Conservation (phyloP, 495 filamentous ascomycete genomes). For the Penicillium dipodomyicola region DNA sequence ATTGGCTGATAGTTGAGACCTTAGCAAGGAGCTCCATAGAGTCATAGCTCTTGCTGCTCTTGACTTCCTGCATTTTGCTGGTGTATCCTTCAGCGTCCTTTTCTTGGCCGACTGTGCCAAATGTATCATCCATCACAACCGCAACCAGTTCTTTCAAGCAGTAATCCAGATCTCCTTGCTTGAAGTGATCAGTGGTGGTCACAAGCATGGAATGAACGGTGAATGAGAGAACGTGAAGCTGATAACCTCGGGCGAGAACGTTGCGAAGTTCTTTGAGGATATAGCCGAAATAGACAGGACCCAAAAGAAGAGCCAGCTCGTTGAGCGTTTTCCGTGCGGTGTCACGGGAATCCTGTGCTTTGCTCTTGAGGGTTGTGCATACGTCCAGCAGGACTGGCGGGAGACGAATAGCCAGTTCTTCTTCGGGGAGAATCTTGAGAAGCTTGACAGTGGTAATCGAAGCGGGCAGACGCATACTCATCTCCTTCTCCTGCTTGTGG, state of each 20-base stretch:
- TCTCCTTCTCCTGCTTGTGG: slow-evolving; percentile 87
- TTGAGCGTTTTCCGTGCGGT: slow-evolving; percentile 84
- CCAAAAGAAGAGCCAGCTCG: slow-evolving; percentile 74
- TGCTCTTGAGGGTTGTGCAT: slow-evolving; percentile 85
- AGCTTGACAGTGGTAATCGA: slow-evolving; percentile 84
- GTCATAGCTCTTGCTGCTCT: slow-evolving; percentile 95
- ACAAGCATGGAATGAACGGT: slow-evolving; percentile 92
- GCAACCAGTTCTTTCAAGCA: slow-evolving; percentile 73
- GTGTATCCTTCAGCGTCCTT: slow-evolving; percentile 96
- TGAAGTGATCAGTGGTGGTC: slow-evolving; percentile 65
- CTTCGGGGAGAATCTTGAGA: slow-evolving; percentile 70
- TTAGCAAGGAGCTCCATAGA: slow-evolving; percentile 92
- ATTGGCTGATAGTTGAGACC: slow-evolving; percentile 66
- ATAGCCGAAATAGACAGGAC: slow-evolving; percentile 80
- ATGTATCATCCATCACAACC: slow-evolving; percentile 96
- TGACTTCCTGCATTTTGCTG: slow-evolving; percentile 95
- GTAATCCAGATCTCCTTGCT: slow-evolving; percentile 84
- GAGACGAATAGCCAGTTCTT: slow-evolving; percentile 67
- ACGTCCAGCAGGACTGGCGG: slow-evolving; percentile 86
- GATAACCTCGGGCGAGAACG: slow-evolving; percentile 78
- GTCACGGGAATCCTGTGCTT: slow-evolving; percentile 83
- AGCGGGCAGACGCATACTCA: slow-evolving; percentile 85
- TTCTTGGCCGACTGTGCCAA: slow-evolving; percentile 91
- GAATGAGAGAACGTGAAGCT: slow-evolving; percentile 92
- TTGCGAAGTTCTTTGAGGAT: slow-evolving; percentile 87